Percentiles rank a stretch among this genome's conserved stretches.
Conservation (phyloP, 73 alveolate species). For the Paramecium caudatum region DNA sequence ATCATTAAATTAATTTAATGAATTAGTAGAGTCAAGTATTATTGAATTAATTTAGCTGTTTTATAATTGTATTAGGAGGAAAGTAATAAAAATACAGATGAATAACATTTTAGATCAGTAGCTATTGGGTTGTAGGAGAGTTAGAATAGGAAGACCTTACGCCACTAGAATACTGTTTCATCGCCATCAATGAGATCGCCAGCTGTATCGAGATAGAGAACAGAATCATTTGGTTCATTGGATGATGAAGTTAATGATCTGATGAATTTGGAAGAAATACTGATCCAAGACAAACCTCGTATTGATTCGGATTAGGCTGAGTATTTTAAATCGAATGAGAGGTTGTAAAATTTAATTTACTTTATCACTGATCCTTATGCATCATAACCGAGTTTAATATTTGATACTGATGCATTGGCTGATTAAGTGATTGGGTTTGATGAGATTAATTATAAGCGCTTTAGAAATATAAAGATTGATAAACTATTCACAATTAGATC, state of each 20-base stretch:
- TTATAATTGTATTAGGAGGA: constrained; percentile 24
- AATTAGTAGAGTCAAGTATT: constrained; percentile 55
- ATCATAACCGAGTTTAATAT: constrained; percentile 19
- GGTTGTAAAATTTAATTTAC: not conserved
- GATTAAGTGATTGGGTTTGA: constrained; percentile 3
- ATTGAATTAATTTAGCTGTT: not conserved
- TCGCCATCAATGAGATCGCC: constrained; percentile 39
- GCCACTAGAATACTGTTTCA: not conserved
- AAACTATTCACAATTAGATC: constrained; percentile 47
- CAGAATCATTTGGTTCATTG: constrained; percentile 25
- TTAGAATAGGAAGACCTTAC: not conserved
- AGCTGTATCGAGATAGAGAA: constrained; percentile 26
- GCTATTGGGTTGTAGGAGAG: constrained; percentile 38
- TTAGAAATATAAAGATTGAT: constrained; percentile 36
- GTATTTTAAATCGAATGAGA: constrained; percentile 15
- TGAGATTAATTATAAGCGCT: not conserved
- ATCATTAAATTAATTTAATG: not conserved
- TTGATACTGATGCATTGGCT: constrained; percentile 24
- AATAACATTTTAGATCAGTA: constrained; percentile 10
- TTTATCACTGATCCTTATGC: constrained; percentile 54
- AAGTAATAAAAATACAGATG: constrained; percentile 47
- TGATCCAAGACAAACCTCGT: constrained; percentile 32
- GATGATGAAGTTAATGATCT: constrained; percentile 12
- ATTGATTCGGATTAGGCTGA: constrained; percentile 54
- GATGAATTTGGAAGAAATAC: constrained; percentile 43